Conservation (phyloP, 305 asterid species). For the Striga hermonthica region DNA sequence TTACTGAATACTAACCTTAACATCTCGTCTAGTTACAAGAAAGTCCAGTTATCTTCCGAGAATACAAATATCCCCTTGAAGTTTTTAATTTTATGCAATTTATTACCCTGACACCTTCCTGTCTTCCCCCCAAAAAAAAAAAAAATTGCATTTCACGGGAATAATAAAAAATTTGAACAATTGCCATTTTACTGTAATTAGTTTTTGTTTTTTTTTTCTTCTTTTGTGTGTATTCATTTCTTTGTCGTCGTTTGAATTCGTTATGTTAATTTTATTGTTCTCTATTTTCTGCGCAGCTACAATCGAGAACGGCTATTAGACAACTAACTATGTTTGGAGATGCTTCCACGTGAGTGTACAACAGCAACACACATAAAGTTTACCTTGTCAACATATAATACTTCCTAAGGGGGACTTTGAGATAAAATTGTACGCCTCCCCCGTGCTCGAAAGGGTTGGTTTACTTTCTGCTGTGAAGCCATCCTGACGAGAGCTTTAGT, state of each 20-base stretch:
- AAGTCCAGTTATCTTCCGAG: neutral
- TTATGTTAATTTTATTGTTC: slow-evolving; percentile 21
- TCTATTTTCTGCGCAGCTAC: slow-evolving; percentile 54
- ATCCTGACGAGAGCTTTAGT: neutral
- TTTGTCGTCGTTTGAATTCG: slow-evolving; percentile 19
- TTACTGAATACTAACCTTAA: neutral
- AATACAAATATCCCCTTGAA: neutral
- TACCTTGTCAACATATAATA: neutral
- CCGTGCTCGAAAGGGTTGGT: neutral
- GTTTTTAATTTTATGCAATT: neutral
- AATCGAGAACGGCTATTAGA: slow-evolving; percentile 53
- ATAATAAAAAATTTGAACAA: neutral
- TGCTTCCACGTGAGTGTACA: slow-evolving; percentile 45
- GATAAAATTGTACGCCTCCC: neutral
- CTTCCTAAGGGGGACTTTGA: neutral
- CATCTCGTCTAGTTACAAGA: neutral
- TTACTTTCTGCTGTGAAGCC: neutral
- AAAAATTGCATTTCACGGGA: neutral
- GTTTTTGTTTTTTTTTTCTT: too few species aligned
- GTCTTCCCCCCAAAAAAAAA: neutral
- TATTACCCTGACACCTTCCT: too few species aligned
- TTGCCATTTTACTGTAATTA: too few species aligned
- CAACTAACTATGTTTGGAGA: slow-evolving; percentile 57
- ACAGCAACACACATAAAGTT: slow-evolving; percentile 1
- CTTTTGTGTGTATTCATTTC: neutral